These are phyloP conservation scores for Lagerstroemia fauriei DNA, from an alignment of 441 rosid species.

Conservation along the genomic window DNA sequence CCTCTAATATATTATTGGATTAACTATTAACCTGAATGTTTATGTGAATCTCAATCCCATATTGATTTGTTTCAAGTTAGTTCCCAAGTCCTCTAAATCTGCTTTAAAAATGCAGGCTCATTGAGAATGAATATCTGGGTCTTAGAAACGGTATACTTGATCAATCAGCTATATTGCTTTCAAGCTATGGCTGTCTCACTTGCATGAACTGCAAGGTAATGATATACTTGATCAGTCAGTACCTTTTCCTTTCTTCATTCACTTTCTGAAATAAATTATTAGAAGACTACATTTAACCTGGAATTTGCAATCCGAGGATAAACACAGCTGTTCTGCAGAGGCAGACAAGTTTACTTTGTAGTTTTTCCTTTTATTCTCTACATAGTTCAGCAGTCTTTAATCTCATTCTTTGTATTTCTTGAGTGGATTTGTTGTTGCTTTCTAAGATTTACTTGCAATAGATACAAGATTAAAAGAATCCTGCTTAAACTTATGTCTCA, in stretches of 20 bases:
- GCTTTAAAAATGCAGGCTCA: conserved; percentile 50
- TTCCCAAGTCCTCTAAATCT: background rate
- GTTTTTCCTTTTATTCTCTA: background rate
- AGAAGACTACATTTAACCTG: background rate
- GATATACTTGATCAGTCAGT: background rate
- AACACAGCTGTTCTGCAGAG: background rate
- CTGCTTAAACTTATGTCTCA: background rate
- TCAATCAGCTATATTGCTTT: conserved; percentile 89
- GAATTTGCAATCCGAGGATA: background rate
- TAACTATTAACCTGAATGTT: background rate
- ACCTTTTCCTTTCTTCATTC: background rate
- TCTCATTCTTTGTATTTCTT: background rate
- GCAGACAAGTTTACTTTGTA: background rate
- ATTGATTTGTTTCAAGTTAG: background rate
- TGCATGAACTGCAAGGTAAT: conserved; percentile 89
- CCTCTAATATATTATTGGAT: background rate
- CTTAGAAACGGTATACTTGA: conserved; percentile 89
- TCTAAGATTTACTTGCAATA: background rate
- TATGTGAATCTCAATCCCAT: background rate
- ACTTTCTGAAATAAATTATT: background rate
- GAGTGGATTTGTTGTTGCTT: background rate
- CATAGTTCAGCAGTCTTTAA: background rate
- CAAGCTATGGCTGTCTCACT: conserved; percentile 73
- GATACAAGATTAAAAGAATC: background rate
- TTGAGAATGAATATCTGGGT: conserved; percentile 87